These are phyloP conservation scores for Castanopsis chinensis DNA, from an alignment of 306 rosid genomes.

Conservation along the genomic window DNA sequence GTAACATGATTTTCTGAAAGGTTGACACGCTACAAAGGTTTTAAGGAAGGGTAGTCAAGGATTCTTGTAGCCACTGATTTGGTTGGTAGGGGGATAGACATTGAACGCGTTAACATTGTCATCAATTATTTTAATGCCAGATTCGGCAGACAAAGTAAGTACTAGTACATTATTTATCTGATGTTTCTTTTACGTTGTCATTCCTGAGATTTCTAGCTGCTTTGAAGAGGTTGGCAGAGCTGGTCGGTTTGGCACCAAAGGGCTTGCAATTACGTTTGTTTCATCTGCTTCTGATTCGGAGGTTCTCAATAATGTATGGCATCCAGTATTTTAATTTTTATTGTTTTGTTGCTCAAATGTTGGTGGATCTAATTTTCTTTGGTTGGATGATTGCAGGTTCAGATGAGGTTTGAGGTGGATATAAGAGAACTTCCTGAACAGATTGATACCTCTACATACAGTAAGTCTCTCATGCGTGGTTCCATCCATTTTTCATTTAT, in stretches of 20 bases:
- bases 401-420: conserved; percentile 97
- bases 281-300: conserved; percentile 86
- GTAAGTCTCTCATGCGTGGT: conserved; percentile 44
- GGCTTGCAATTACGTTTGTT: conserved; percentile 96
- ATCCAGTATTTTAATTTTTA: not conserved
- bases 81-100: conserved; percentile 97
- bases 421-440: conserved; percentile 98
- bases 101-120: conserved; percentile 95
- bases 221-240: conserved; percentile 86
- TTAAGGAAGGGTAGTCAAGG: conserved; percentile 94
- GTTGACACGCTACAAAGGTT: conserved; percentile 86
- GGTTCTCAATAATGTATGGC: conserved; percentile 86
- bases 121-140: conserved; percentile 99
- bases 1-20: conserved; percentile 23
- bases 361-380: conserved; percentile 9
- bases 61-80: conserved; percentile 98
- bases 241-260: conserved; percentile 98
- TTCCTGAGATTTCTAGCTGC: conserved; percentile 5
- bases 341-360: not conserved
- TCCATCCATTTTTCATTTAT: not conserved
- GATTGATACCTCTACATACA: conserved; percentile 93
- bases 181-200: not conserved
- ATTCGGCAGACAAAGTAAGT: conserved; percentile 70
- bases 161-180: not conserved
- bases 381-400: conserved; percentile 58